These are phyloP conservation scores for Hypseocharis bilobata DNA, from an alignment of 441 rosid genomes.

Conservation along the genomic window DNA sequence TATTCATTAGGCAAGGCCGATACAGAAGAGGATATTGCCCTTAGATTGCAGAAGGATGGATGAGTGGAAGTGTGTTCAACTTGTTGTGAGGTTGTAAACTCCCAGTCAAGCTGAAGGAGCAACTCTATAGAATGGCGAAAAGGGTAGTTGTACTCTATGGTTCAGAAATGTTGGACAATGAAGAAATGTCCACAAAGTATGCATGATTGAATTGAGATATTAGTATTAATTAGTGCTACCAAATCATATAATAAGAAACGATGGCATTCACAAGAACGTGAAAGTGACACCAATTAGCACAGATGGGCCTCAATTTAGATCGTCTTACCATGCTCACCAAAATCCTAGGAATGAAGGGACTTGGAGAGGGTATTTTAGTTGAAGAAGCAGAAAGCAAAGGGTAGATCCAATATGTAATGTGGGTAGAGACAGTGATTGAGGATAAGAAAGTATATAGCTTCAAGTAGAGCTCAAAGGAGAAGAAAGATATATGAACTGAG, in stretches of 20 bases:
- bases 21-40: not conserved
- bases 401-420: too few relatives aligned
- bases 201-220: not conserved
- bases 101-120: not conserved
- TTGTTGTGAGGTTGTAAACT: not conserved
- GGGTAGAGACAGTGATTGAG: not conserved
- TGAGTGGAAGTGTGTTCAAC: not conserved
- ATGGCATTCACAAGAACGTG: not conserved
- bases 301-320: not conserved
- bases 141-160: not conserved
- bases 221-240: not conserved
- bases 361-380: not conserved
- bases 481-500: not conserved
- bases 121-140: not conserved
- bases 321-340: not conserved
- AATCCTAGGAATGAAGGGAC: not conserved
- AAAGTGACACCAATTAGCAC: not conserved
- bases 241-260: not conserved
- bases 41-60: not conserved
- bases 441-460: not conserved
- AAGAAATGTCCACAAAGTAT: not conserved
- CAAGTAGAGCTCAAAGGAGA: not conserved
- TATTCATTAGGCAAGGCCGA: not conserved
- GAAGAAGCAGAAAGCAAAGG: too few relatives aligned
- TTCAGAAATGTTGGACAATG: not conserved